Conservation (phyloP, 768 basidiomycete species). For the Cubamyces lactineus region DNA sequence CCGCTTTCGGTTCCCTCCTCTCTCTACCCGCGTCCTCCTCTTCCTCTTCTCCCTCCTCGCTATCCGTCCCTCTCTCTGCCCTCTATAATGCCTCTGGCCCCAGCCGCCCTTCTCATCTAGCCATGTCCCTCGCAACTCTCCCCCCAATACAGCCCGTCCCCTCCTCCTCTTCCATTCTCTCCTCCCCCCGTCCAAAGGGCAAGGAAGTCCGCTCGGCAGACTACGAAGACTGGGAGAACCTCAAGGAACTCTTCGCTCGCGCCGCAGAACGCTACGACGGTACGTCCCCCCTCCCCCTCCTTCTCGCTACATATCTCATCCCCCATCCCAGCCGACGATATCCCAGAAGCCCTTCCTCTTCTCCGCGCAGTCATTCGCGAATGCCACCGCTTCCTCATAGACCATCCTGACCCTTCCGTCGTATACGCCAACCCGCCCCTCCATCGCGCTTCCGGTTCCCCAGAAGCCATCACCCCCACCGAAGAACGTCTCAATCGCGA, state of each 20-base stretch:
- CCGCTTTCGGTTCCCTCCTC: slow-evolving; percentile 10
- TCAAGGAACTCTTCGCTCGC: slow-evolving; percentile 63
- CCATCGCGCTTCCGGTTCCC: slow-evolving; percentile 20
- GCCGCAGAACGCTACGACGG: slow-evolving; percentile 64
- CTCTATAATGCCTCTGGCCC: slow-evolving; percentile 11
- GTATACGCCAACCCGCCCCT: slow-evolving; percentile 42
- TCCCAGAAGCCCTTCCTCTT: slow-evolving; percentile 53
- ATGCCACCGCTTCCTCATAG: slow-evolving; percentile 62
- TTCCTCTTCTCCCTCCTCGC: slow-evolving; percentile 15
- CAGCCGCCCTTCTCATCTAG: neutral
- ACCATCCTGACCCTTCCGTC: slow-evolving; percentile 59
- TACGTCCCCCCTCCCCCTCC: slow-evolving; percentile 35
- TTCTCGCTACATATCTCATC: neutral
- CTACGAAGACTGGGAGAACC: slow-evolving; percentile 65
- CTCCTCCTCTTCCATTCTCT: slow-evolving; percentile 9
- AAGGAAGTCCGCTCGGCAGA: slow-evolving; percentile 24
- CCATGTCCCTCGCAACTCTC: slow-evolving; percentile 3
- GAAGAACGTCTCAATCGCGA: slow-evolving; percentile 29
- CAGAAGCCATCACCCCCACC: slow-evolving; percentile 30
- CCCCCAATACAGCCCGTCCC: slow-evolving; percentile 6
- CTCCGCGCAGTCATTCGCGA: slow-evolving; percentile 68
- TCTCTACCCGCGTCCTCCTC: slow-evolving; percentile 1
- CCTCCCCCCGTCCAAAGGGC: slow-evolving; percentile 15
- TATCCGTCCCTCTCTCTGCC: slow-evolving; percentile 11
- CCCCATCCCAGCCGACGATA: slow-evolving; percentile 40